Evolutionary conservation across 2,329 filamentous ascomycete genomes (phyloP), one percentile per base, ranked within the genome.

Genomic region (Phoma sp.): DNA sequence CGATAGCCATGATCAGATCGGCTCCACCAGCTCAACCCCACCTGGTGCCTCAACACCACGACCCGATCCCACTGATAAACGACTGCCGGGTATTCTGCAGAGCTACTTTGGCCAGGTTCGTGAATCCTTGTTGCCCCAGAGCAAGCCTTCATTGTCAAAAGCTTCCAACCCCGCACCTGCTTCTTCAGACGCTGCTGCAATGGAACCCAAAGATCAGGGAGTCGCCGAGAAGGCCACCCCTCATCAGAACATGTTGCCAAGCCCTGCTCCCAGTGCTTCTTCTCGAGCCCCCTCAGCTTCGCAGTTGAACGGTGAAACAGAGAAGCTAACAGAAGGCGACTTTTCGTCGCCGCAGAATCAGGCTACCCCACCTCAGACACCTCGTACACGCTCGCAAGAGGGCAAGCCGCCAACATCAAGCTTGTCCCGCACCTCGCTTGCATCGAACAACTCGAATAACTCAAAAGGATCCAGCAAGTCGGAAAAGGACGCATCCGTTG

Each of bases 91-190:
- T 75, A 96, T 98, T 81, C 89, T 95, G 84, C 86, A 87, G 77
- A 96, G 89, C 83, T 97, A 95, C 83, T 96, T 98, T 85, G 89
- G 89, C 82, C 95, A 99, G 93, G 95, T 99, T 96, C 88, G 95
- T 97, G 85, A 85, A 63, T 75, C 74, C 69, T 83, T 86, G 85
- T 72, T 75, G 64, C 68, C 71, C 61, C 68, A 71, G 61, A 70
- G 72, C 66, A 75, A 74, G 67, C 73, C 71, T 58, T 74, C 72
- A 64, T 61, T 66, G 64, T 54, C 51, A 44, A 65, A 67, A 55
- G 71, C 68, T 65, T 65, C 69, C 64, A 68, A 69, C 70, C 73
- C 74, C 69, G 70, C 61, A 57, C 57, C 69, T 66, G 67, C 71
- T 39, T 43, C 52, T 43, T 47, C 52, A 47, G 33, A 55, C 37